Conservation (phyloP, 2,329 filamentous ascomycete genomes). For the Diaporthe citriasiana region DNA sequence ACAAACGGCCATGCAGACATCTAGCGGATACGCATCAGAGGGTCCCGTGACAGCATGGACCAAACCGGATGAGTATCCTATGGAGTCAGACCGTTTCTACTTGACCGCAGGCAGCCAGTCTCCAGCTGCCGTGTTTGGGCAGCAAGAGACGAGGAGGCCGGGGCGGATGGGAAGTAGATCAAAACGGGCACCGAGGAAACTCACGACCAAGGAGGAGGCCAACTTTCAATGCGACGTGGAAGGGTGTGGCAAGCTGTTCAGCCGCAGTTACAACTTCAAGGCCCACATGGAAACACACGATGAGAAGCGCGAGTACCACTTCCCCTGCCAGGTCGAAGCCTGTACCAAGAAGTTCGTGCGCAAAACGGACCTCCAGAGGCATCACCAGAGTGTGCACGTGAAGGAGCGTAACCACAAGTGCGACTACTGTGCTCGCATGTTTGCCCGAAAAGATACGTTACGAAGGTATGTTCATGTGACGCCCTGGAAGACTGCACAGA, state of each 20-base stretch:
- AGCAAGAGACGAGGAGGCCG: conserved; percentile 46
- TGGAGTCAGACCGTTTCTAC: conserved; percentile 51
- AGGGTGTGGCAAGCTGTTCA: conserved; percentile 84
- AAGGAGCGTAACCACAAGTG: conserved; percentile 80
- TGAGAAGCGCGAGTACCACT: conserved; percentile 77
- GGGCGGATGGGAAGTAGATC: conserved; percentile 49
- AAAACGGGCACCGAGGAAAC: conserved; percentile 61
- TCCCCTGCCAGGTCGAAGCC: conserved; percentile 73
- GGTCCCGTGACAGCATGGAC: conserved; percentile 55
- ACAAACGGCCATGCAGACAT: conserved; percentile 45
- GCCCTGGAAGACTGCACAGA: neutral
- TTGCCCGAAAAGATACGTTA: conserved; percentile 87
- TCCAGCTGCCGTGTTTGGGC: conserved; percentile 44
- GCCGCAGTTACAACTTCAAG: conserved; percentile 87
- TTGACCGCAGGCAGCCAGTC: conserved; percentile 36
- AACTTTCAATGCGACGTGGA: conserved; percentile 78
- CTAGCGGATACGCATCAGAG: conserved; percentile 56
- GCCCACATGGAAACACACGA: conserved; percentile 90
- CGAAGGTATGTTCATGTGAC: conserved; percentile 68
- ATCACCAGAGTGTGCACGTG: conserved; percentile 78
- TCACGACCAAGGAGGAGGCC: conserved; percentile 77
- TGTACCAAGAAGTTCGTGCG: conserved; percentile 85
- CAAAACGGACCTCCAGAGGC: conserved; percentile 80
- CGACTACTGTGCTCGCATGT: conserved; percentile 77
- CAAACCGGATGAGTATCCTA: conserved; percentile 54